Evolutionary conservation across 2,329 filamentous ascomycete species (phyloP), one percentile per base, ranked within the genome.

Genomic region (Fusarium algeriense): DNA sequence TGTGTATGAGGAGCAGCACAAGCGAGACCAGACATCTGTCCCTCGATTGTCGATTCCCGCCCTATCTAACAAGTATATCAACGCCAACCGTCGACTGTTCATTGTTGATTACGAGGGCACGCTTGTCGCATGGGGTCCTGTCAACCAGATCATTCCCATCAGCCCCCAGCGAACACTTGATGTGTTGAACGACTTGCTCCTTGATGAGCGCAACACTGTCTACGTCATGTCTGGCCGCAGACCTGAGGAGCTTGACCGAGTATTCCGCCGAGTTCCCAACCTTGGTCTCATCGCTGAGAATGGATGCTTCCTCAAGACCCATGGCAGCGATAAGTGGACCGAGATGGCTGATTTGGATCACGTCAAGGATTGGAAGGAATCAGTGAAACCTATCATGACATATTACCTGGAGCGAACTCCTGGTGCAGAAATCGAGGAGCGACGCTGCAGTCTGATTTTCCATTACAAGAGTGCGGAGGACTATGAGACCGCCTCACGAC

Each of bases 81-180:
- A 84, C 12, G 88, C 92, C 1, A 80, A 89, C 44, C 88, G 89
- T 23, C 90, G 95, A 19, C 85, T 98, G 5, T 96, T 98, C 80
- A 91, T 98, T 71, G 86, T 98, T 46, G 95, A 98, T 78, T 97
- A 97, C 77, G 95, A 98, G 80, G 95, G 94, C 46, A 98, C 95
- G 0, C 85, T 98, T 11, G 93, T 96, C 45, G 93, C 92, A 57
- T 96, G 94, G 88, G 94, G 94, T 7, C 92, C 93, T 0, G 91
- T 94, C 60, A 92, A 90, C 66, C 92, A 93, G 77, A 95, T 96
- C 68, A 93, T 97, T 52, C 87, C 96, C 20, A 92, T 93, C 54
- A 97, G 93, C 71, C 94, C 94, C 5, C 78, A 96, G 83, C 91
- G 94, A 32, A 94, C 95, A 1, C 87, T 97, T 49, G 92, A 95